Percentiles rank a stretch among this genome's conserved stretches.
These are phyloP conservation scores for Colletotrichum endophyticum DNA, from an alignment of 2,329 filamentous ascomycete genomes.

Conservation along the genomic window DNA sequence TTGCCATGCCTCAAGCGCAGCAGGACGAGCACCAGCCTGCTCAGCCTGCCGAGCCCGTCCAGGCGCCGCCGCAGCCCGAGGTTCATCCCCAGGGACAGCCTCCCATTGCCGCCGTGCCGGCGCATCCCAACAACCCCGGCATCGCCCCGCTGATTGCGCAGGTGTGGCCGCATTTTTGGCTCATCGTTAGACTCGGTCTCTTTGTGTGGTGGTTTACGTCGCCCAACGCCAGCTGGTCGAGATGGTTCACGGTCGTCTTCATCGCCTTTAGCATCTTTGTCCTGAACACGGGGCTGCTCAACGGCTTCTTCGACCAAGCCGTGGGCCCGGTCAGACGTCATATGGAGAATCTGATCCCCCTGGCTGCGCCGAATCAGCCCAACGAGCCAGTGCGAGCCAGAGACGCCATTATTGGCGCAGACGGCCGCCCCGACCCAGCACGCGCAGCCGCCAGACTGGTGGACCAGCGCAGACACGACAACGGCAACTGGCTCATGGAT, in stretches of 20 bases:
- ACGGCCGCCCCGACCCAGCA: conserved; percentile 47
- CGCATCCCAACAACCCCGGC: conserved; percentile 45
- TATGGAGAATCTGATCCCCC: conserved; percentile 63
- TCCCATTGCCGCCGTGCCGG: conserved; percentile 27
- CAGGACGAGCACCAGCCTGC: conserved; percentile 3
- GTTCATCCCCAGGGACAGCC: conserved; percentile 31
- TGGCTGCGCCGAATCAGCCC: conserved; percentile 44
- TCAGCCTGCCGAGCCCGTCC: conserved; percentile 12
- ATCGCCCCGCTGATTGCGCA: conserved; percentile 43
- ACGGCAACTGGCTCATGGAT: conserved; percentile 54
- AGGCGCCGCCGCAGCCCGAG: conserved; percentile 26
- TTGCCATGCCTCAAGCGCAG: conserved; percentile 22
- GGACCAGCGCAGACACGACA: conserved; percentile 46
- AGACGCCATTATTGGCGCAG: conserved; percentile 21
- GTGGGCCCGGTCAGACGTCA: conserved; percentile 64
- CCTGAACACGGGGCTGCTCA: conserved; percentile 64
- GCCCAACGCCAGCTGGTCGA: conserved; percentile 61
- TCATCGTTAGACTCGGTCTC: conserved; percentile 59
- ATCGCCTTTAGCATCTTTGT: conserved; percentile 62
- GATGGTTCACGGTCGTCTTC: conserved; percentile 60
- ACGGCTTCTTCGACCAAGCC: conserved; percentile 57
- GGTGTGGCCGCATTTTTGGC: conserved; percentile 67
- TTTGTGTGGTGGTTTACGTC: conserved; percentile 72
- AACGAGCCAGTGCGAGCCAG: conserved; percentile 14
- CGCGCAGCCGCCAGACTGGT: conserved; percentile 60